Conservation (phyloP, 1,284 basidiomycete species). For the Austroboletus niveus region DNA sequence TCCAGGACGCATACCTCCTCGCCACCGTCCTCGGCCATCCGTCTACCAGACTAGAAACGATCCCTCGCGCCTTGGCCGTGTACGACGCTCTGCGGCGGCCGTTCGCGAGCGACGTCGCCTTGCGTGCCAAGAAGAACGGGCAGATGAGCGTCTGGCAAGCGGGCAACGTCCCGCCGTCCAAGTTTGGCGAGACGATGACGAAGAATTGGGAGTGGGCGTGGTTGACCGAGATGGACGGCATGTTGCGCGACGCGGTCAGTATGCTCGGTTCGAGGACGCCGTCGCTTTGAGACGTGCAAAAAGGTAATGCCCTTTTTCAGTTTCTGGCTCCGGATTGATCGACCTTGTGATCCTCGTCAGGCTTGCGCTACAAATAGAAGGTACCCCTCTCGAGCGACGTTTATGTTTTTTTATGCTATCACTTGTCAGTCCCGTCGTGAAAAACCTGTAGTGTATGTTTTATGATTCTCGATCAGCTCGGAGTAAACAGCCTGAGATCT, state of each 20-base stretch:
- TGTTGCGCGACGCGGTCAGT: slow-evolving; percentile 18
- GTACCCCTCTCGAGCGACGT: no score
- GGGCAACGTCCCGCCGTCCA: slow-evolving; percentile 8
- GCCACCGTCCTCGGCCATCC: slow-evolving; percentile 45
- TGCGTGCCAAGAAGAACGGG: slow-evolving; percentile 12
- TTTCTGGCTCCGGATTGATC: no score
- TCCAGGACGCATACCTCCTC: slow-evolving; percentile 40
- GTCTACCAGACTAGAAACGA: slow-evolving; percentile 33
- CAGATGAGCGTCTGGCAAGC: slow-evolving; percentile 19
- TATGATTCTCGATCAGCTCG: no score
- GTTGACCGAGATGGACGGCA: slow-evolving; percentile 24
- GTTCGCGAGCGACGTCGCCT: slow-evolving; percentile 33
- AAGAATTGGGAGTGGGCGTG: slow-evolving; percentile 31
- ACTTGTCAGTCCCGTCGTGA: no score
- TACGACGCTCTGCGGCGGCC: slow-evolving; percentile 46
- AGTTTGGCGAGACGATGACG: slow-evolving; percentile 18
- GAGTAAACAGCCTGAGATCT: no score
- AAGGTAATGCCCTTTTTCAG: no score
- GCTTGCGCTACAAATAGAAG: no score
- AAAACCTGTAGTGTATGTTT: no score
- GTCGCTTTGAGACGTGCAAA: neutral
- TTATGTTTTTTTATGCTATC: no score
- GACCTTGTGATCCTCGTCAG: no score
- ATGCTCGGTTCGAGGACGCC: slow-evolving; percentile 11
- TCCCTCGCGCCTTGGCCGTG: slow-evolving; percentile 36